Evolutionary conservation across 2,329 filamentous ascomycete genomes (phyloP), one percentile per base, ranked within the genome.

Genomic region (Keithomyces neogunnii): DNA sequence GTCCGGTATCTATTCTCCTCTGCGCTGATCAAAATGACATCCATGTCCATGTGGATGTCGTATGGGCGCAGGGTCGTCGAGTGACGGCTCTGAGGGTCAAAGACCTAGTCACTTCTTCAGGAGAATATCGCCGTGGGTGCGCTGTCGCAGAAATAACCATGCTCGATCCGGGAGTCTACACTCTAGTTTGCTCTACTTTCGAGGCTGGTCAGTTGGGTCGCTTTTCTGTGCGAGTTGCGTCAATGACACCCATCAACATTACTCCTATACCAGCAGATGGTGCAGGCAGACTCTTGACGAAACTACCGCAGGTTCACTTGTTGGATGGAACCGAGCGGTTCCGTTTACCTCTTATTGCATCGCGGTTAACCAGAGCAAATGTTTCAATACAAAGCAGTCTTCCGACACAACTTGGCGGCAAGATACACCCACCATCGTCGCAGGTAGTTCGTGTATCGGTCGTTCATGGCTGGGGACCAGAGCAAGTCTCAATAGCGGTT

Each of bases 101-200:
- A 58, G 91, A 96, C 63, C 81, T 97, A 39, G 78, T 95, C 29
- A 80, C 81, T 28, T 85, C 89, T 51, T 95, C 89, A 35, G 88
- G 88, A n/a, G 89, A 96, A 58, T 96, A 99, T 68, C 84, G 88
- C 47, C 83, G 85, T 31, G 86, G 87, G 31, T 88, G 86, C 63
- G 87, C 88, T 3, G 73, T 90, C 33, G 84, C 86, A 3, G 80
- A 88, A 55, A 70, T 80, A 58, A 66, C 61, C 62, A 56, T 72
- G 26, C 70, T 96, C 19, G 81, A 84, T 39, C 71, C 81, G 1
- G 92, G 92, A 0, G 76, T 76, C 0, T 99, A 97, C 66, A 96
- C 89, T 0, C 77, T 96, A 51, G 86, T 96, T 5, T 92, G 87
- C 64, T 96, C 89, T 2, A 95, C 92, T 0, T 97, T 95, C 65